These are phyloP conservation scores for Coriolopsis trogii DNA, from an alignment of 1,284 basidiomycete genomes.

Conservation along the genomic window DNA sequence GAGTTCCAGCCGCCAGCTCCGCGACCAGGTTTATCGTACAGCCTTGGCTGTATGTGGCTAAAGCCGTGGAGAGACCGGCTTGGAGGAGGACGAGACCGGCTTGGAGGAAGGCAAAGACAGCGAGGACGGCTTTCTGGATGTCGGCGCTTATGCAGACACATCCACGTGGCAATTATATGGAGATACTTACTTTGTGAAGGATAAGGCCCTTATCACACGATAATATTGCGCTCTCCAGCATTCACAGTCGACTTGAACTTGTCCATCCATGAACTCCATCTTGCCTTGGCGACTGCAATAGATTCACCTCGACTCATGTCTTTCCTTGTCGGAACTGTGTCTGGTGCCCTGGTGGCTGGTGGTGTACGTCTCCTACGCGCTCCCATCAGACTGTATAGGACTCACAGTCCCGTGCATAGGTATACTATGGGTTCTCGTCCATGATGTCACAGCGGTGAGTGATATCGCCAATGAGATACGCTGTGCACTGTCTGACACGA, in stretches of 20 bases:
- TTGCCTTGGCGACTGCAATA: no score
- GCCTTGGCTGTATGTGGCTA: slow-evolving; percentile 2
- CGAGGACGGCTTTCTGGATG: neutral
- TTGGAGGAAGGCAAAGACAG: neutral
- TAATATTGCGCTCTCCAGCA: neutral
- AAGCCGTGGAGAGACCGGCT: slow-evolving; percentile 4
- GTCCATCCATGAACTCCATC: no score
- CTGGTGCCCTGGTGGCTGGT: slow-evolving; percentile 29
- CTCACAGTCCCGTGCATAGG: slow-evolving; percentile 19
- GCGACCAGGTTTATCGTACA: no score
- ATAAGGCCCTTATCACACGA: no score
- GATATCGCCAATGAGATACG: neutral
- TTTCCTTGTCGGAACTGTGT: slow-evolving; percentile 31
- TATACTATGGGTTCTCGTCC: slow-evolving; percentile 37
- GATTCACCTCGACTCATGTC: no score
- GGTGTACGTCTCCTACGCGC: slow-evolving; percentile 24
- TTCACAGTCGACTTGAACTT: neutral
- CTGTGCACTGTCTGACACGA: neutral
- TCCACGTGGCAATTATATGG: no score
- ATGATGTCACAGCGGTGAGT: slow-evolving; percentile 34
- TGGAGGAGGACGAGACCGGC: slow-evolving; percentile 10
- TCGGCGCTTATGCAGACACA: neutral
- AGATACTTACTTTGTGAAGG: no score
- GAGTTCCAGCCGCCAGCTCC: slow-evolving; percentile 8
- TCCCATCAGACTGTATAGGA: slow-evolving; percentile 10